phyloP scores from a whole-genome alignment of 768 basidiomycete genomes.

The Pleurotus sapidus region DNA sequence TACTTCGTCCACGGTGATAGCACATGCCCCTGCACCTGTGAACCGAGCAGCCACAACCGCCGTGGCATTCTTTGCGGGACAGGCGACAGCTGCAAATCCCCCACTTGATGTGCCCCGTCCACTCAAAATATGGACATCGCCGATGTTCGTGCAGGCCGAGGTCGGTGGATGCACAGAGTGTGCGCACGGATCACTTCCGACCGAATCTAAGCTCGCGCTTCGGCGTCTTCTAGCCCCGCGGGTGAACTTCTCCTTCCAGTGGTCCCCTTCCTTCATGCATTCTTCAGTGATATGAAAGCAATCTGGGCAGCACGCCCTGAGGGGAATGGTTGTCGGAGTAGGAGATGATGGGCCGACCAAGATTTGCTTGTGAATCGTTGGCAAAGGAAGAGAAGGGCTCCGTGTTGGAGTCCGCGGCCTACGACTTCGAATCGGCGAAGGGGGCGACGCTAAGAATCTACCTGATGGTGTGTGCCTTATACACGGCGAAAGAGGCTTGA shows the following conservation, averaged over 20 bases:
- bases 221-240: constrained; percentile 60
- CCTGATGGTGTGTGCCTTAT: constrained; percentile 7
- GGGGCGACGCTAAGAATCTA: constrained; percentile 55
- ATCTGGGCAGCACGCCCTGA: constrained; percentile 68
- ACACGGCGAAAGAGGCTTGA: constrained; percentile 12
- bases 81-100: constrained; percentile 27
- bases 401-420: constrained; percentile 17
- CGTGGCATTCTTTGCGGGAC: constrained; percentile 7
- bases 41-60: constrained; percentile 10
- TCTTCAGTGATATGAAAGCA: constrained; percentile 62
- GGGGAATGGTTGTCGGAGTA: constrained; percentile 47
- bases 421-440: constrained; percentile 34
- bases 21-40: constrained; percentile 18
- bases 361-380: constrained; percentile 28
- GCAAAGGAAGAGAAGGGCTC: constrained; percentile 32
- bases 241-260: constrained; percentile 64
- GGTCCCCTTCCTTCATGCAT: constrained; percentile 48
- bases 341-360: constrained; percentile 13
- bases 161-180: constrained; percentile 1
- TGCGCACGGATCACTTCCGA: constrained; percentile 20
- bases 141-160: neutral
- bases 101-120: neutral
- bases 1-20: constrained; percentile 62
- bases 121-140: neutral
- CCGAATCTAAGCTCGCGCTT: constrained; percentile 37